Evolutionary conservation across 345 rosid genomes (phyloP).

Genomic region (Citrus unshiu): DNA sequence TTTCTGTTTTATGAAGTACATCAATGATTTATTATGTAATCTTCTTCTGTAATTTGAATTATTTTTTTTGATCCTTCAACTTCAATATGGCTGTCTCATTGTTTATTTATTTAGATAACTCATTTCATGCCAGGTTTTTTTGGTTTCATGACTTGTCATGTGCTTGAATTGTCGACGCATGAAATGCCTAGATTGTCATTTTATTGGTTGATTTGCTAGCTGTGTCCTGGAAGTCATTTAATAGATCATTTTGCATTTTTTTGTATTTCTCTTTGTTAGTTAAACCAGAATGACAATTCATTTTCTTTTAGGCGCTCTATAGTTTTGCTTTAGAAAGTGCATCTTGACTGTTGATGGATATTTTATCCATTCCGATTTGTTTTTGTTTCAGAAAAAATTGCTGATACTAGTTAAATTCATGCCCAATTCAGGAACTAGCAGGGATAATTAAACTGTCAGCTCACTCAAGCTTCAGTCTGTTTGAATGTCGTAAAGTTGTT

Average conservation of each 20-base stretch:
- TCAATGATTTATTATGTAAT: neutral
- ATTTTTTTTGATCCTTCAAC: neutral
- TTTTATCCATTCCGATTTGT: neutral
- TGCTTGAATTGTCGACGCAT: neutral
- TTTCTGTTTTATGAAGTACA: neutral
- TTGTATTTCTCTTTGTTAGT: neutral
- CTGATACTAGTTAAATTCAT: slow-evolving; percentile 16
- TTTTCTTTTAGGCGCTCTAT: neutral
- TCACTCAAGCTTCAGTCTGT: slow-evolving; percentile 90
- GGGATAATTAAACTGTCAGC: slow-evolving; percentile 88
- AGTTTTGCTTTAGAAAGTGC: neutral
- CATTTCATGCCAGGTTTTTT: neutral
- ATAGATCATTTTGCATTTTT: neutral
- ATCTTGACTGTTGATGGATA: neutral
- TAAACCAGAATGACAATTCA: neutral
- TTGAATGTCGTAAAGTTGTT: slow-evolving; percentile 94
- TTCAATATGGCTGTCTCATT: neutral
- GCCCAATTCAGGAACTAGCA: slow-evolving; percentile 74
- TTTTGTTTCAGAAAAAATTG: neutral
- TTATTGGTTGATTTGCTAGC: neutral
- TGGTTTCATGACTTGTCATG: neutral
- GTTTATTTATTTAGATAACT: neutral
- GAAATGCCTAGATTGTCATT: neutral
- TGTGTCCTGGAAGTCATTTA: neutral
- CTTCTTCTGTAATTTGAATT: neutral